Percentiles rank a stretch among this genome's conserved stretches.
Conservation (phyloP, 1,284 basidiomycete species). For the Farysia itapuensis region DNA sequence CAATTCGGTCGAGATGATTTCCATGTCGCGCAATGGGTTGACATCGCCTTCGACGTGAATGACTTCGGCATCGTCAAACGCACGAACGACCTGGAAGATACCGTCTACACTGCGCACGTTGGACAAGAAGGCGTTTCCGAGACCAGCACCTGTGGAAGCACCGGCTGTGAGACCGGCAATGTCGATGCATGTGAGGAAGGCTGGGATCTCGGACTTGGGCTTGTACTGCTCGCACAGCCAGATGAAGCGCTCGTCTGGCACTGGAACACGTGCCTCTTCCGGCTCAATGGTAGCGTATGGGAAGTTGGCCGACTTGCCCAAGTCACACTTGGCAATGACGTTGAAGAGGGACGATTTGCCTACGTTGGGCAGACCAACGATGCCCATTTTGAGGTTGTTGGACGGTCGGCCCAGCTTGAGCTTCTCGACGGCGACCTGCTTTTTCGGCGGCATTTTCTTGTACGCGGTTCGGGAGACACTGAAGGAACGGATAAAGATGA, state of each 20-base stretch:
- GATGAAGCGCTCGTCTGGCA: conserved; percentile 92
- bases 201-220: conserved; percentile 82
- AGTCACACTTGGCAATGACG: conserved; percentile 78
- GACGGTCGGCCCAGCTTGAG: conserved; percentile 54
- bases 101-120: conserved; percentile 98
- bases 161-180: conserved; percentile 96
- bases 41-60: conserved; percentile 99
- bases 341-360: conserved; percentile 67
- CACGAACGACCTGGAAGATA: conserved; percentile 97
- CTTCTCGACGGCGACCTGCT: conserved; percentile 46
- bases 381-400: conserved; percentile 60
- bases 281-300: conserved; percentile 86
- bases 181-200: conserved; percentile 96
- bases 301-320: conserved; percentile 98
- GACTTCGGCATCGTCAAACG: conserved; percentile 97
- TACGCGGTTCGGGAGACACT: too few relatives aligned
- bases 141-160: conserved; percentile 94
- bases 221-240: conserved; percentile 93
- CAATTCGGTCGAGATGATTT: conserved; percentile 79
- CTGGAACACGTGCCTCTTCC: conserved; percentile 79
- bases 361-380: conserved; percentile 58
- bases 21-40: conserved; percentile 93
- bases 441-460: conserved; percentile 58
- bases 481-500: too few relatives aligned
- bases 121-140: conserved; percentile 96